Evolutionary conservation across 108 stramenopile species (phyloP).

Genomic region (Parmales sp.): DNA sequence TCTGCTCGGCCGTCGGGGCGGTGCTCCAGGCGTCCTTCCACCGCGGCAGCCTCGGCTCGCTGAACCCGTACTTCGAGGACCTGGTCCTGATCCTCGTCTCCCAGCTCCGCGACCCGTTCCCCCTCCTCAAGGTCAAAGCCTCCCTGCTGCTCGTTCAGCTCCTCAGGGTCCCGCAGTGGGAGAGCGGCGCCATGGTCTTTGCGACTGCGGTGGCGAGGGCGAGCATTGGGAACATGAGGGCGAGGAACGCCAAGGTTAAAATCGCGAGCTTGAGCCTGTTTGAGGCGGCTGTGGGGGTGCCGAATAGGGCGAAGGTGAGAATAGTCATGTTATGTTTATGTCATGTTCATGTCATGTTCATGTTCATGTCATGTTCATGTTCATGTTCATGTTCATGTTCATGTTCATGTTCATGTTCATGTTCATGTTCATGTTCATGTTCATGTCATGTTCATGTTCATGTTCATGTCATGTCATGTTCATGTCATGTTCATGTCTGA

Average conservation of each 20-base stretch:
- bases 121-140: slow-evolving; percentile 28
- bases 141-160: slow-evolving; percentile 24
- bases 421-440: too few relatives aligned
- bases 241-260: slow-evolving; percentile 39
- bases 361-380: too few relatives aligned
- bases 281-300: slow-evolving; percentile 36
- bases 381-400: too few relatives aligned
- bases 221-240: slow-evolving; percentile 30
- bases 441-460: too few relatives aligned
- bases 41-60: not conserved
- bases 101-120: slow-evolving; percentile 41
- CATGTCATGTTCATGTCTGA: too few relatives aligned
- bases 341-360: too few relatives aligned
- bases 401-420: too few relatives aligned
- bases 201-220: slow-evolving; percentile 40
- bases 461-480: too few relatives aligned
- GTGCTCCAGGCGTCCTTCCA: slow-evolving; percentile 22
- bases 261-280: slow-evolving; percentile 33
- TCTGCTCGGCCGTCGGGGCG: slow-evolving; percentile 28
- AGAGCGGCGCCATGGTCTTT: slow-evolving; percentile 35
- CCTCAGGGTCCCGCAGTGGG: slow-evolving; percentile 29
- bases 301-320: slow-evolving; percentile 37
- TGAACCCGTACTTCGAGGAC: slow-evolving; percentile 48
- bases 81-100: slow-evolving; percentile 37
- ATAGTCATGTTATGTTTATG: too few relatives aligned